phyloP scores from a whole-genome alignment of 495 filamentous ascomycete genomes.

The Penicillium maclennaniae region DNA sequence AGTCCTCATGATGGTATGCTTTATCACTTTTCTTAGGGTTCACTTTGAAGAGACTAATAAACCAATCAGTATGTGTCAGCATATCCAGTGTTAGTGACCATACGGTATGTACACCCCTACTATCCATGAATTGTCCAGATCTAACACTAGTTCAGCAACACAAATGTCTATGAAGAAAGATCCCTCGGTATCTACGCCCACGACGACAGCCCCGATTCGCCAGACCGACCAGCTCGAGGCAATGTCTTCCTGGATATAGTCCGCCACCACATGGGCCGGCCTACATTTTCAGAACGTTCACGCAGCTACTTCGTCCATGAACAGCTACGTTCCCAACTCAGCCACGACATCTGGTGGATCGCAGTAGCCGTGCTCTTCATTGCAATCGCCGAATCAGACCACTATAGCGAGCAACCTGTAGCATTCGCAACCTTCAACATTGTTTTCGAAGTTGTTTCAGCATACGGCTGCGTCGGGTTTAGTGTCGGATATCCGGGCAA shows the following conservation, averaged over 20 bases:
- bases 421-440: constrained; percentile 79
- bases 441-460: constrained; percentile 79
- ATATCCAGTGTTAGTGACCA: constrained; percentile 56
- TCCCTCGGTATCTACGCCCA: constrained; percentile 62
- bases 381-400: constrained; percentile 63
- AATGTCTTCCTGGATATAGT: constrained; percentile 25
- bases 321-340: constrained; percentile 73
- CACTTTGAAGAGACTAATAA: constrained; percentile 6
- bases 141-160: constrained; percentile 39
- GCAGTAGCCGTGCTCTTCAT: constrained; percentile 70
- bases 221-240: constrained; percentile 17
- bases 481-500: constrained; percentile 64
- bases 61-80: constrained; percentile 55
- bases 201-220: constrained; percentile 25
- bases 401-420: constrained; percentile 63
- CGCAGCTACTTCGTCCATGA: constrained; percentile 55
- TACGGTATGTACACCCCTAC: constrained; percentile 32
- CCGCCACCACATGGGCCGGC: constrained; percentile 27
- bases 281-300: constrained; percentile 29
- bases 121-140: neutral
- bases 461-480: constrained; percentile 84
- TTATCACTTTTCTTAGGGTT: constrained; percentile 5
- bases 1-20: constrained; percentile 76
- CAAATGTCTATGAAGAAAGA: constrained; percentile 76
- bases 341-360: constrained; percentile 87